Conservation (phyloP, 1,284 basidiomycete species). For the Fomitopsis palustris region DNA sequence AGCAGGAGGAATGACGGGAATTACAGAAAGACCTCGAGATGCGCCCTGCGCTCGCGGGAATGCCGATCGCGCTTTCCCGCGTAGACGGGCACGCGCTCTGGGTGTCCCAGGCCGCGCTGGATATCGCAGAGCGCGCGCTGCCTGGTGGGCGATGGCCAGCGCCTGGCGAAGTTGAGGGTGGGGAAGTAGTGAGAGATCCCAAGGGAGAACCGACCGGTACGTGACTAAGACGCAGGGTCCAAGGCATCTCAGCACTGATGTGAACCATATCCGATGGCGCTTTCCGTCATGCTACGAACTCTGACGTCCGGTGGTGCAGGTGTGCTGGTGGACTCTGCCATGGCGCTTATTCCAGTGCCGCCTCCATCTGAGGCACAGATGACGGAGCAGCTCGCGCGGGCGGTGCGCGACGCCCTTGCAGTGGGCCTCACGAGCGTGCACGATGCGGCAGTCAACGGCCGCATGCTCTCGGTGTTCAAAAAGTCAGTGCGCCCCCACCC, state of each 20-base stretch:
- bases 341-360: conserved; percentile 65
- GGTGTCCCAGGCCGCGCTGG: conserved; percentile 73
- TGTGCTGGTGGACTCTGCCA: conserved; percentile 72
- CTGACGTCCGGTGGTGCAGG: conserved; percentile 34
- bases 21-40: conserved; percentile 50
- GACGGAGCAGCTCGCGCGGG: conserved; percentile 56
- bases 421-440: conserved; percentile 83
- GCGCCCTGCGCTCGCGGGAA: conserved; percentile 59
- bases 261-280: background rate
- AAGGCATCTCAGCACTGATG: background rate
- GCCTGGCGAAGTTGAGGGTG: conserved; percentile 65
- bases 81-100: conserved; percentile 85
- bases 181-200: conserved; percentile 66
- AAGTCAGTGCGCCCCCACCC: conserved; percentile 37
- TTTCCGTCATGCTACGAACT: background rate
- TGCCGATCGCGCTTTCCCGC: conserved; percentile 68
- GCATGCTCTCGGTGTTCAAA: conserved; percentile 63
- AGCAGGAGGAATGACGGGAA: no score
- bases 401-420: conserved; percentile 64
- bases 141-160: conserved; percentile 35
- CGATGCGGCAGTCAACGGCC: conserved; percentile 62
- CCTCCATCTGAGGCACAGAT: conserved; percentile 58
- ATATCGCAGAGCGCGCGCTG: conserved; percentile 37
- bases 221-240: conserved; percentile 11
- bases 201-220: conserved; percentile 71